Evolutionary conservation across 2,329 filamentous ascomycete genomes (phyloP), one percentile per base, ranked within the genome.

Genomic region (Xylaria sp.): DNA sequence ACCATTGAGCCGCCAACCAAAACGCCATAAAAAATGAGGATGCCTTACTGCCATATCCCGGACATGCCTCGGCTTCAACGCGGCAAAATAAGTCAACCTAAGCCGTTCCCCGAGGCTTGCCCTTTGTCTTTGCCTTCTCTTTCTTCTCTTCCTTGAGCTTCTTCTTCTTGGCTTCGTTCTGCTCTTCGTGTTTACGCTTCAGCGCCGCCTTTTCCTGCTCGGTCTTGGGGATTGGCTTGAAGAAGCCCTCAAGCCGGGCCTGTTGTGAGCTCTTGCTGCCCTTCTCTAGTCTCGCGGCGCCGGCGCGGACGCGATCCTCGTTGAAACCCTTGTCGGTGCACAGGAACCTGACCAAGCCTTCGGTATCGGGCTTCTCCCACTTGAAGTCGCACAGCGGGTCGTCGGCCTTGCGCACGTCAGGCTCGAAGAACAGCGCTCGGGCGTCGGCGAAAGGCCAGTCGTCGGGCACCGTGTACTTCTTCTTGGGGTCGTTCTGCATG

Each of bases 391-490:
- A 98, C 11, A 92, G 87, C 0, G 91, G 87, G 71, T 96, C 86
- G 68, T 96, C 91, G 23, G 94, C 93, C 44, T 85, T 76, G 35
- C 90, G 89, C 25, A 99, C 94, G 69, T 98, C 93, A 0, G 95
- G 95, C 70, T 94, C 84, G 74, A 96, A 89, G 81, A 99, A 98
- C 27, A 99, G 87, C 17, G 93, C 87, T 40, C 96, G 91, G 7
- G 95, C 96, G 71, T 99, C 93, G 70, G 90, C 83, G 76, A 90
- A 99, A 0, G 95, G 95, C 94, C 95, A 99, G 79, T 97, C 92
- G n/a, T 97, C 93, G 0, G 95, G 95, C 11, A 99, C 82, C 0
- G 84, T 85, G 77, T 90, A 97, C 74, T 95, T 96, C 67, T 88
- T 83, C 75, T 91, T 92, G 11, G 87, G 81, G 69, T 92, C 90